phyloP scores from a whole-genome alignment of 1,139 yeast genomes.

The Tardiomyces digboiensis region DNA sequence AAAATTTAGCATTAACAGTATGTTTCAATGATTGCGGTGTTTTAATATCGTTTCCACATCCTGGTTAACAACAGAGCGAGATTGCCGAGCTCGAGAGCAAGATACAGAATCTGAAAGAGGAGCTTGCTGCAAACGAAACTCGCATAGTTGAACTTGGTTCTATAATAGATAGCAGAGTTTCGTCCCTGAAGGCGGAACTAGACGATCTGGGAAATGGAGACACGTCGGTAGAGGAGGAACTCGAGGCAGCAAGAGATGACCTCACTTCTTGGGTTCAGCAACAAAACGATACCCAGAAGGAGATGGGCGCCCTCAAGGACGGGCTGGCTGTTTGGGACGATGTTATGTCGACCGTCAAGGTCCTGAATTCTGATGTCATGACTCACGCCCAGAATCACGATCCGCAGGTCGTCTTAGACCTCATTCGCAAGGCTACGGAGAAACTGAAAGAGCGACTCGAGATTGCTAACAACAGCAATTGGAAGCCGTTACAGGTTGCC shows the following conservation, averaged over 20 bases:
- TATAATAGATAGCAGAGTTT: constrained; percentile 5
- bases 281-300: constrained; percentile 1
- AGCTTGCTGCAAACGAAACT: constrained; percentile 3
- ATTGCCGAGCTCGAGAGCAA: constrained; percentile 8
- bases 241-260: background rate
- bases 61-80: constrained; percentile 1
- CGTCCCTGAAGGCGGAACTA: constrained; percentile 2
- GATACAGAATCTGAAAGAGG: constrained; percentile 2
- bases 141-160: constrained; percentile 5
- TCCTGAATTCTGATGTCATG: constrained; percentile 5
- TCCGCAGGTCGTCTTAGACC: background rate
- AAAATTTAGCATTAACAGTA: background rate
- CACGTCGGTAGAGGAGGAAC: background rate
- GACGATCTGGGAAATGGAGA: constrained; percentile 4
- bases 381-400: background rate
- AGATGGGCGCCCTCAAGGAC: constrained; percentile 14
- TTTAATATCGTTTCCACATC: no score
- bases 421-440: constrained; percentile 7
- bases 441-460: constrained; percentile 8
- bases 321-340: constrained; percentile 21
- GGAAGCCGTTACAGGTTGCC: constrained; percentile 21
- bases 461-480: constrained; percentile 13
- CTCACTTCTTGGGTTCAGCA: background rate
- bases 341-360: constrained; percentile 12
- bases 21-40: background rate